Percentiles rank a stretch among this genome's conserved stretches.
These are phyloP conservation scores for Evansstolkia leycettana DNA, from an alignment of 495 filamentous ascomycete genomes.

Conservation along the genomic window DNA sequence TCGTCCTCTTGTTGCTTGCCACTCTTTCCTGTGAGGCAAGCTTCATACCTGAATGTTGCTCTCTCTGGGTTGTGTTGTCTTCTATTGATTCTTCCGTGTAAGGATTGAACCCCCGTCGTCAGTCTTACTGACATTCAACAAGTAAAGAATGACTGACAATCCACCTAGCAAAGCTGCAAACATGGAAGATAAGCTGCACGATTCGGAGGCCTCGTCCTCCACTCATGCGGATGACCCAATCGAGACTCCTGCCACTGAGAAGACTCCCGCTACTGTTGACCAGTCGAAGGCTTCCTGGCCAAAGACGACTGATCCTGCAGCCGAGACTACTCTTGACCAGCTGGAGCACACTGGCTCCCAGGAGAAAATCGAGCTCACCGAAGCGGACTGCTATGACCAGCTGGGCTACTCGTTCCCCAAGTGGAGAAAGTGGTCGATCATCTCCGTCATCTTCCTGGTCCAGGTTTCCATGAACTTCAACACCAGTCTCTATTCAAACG, in stretches of 20 bases:
- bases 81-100: neutral
- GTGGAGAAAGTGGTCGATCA: conserved; percentile 47
- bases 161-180: conserved; percentile 10
- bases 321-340: conserved; percentile 11
- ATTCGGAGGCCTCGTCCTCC: conserved; percentile 24
- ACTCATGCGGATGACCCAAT: conserved; percentile 19
- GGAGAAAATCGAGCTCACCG: conserved; percentile 34
- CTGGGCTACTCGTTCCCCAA: conserved; percentile 41
- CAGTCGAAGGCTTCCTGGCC: conserved; percentile 1
- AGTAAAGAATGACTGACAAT: conserved; percentile 7
- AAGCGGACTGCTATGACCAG: conserved; percentile 45
- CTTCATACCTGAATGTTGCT: too few relatives aligned
- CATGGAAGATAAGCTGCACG: conserved; percentile 16
- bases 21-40: too few relatives aligned
- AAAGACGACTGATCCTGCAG: conserved; percentile 1
- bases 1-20: neutral
- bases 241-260: conserved; percentile 13
- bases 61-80: conserved; percentile 7
- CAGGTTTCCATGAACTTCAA: conserved; percentile 50
- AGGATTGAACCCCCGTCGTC: conserved; percentile 1
- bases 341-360: conserved; percentile 16
- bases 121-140: neutral
- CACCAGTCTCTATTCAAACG: conserved; percentile 44
- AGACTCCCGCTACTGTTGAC: conserved; percentile 6
- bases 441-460: conserved; percentile 46